Base-by-base conservation (phyloP, 2,329 filamentous ascomycete genomes). In the Aspergillus chevalieri region DNA sequence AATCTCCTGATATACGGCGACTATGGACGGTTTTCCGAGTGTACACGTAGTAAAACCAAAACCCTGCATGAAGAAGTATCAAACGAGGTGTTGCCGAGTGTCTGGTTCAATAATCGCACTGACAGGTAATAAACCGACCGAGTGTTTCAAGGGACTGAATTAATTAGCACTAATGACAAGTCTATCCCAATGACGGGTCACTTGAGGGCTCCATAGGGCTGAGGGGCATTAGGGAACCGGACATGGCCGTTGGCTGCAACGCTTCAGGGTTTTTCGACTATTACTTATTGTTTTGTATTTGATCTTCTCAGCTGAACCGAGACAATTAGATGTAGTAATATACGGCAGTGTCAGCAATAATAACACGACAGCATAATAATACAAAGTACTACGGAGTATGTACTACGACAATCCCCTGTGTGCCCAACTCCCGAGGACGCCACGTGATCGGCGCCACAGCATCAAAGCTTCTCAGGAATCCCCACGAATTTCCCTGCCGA, bases 401-500 rank as follows among this genome's bases (percentile, higher is more conserved):
- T 30, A 5, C 26, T 30, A 36, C 14, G 8, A 36, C 34, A 17
- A 17, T 36, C 15, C 15, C 14, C n/a, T 36, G 26, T 30, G 26
- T 30, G 34, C 34, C 34, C 34, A 36, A 54, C 52, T 57, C 53
- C 56, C 48, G n/a, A 42, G 21, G 19, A 19, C 22, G 39, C 47
- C 58, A 61, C 58, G 57, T 58, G 58, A 57, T 47, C 34, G 22
- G 22, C 46, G 26, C 55, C 49, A 53, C 38, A 47, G 47, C 48
- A 54, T 51, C 45, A 49, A 51, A 55, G 52, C 50, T 57, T 44
- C 51, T 52, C 46, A 48, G 21, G 8, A 19, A 41, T 41, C 17
- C 52, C 19, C 22, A 22, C 22, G 49, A 55, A 52, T 52, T 52
- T 46, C 45, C 43, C n/a, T 38, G n/a, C 34, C 46, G 43, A 49